Conservation (phyloP, 2,329 filamentous ascomycete species). For the Drechmeria coniospora region DNA sequence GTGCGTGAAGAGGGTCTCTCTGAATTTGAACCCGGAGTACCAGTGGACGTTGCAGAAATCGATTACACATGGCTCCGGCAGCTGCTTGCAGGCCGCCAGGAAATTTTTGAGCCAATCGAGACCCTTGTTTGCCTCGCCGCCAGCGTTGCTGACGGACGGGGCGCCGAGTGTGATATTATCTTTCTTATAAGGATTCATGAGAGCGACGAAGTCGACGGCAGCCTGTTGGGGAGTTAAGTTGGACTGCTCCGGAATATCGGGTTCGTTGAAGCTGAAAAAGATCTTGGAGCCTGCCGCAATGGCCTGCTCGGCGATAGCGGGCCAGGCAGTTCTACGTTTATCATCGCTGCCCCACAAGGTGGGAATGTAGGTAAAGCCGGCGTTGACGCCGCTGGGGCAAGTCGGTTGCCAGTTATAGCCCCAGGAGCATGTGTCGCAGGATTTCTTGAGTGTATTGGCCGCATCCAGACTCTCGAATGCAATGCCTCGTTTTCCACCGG, state of each 20-base stretch:
- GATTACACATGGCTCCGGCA: no score
- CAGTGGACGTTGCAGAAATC: constrained; percentile 51
- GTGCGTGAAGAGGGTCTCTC: constrained; percentile 38
- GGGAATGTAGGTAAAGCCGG: constrained; percentile 43
- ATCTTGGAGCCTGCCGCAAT: constrained; percentile 37
- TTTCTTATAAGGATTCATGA: constrained; percentile 40
- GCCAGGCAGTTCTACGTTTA: constrained; percentile 34
- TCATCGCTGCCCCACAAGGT: constrained; percentile 44
- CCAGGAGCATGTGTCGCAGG: constrained; percentile 35
- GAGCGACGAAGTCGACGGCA: constrained; percentile 34
- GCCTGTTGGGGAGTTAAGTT: constrained; percentile 38
- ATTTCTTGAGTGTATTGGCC: constrained; percentile 30
- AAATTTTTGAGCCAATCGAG: constrained; percentile 40
- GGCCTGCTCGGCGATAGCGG: constrained; percentile 30
- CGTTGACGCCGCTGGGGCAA: constrained; percentile 24
- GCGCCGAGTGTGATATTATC: constrained; percentile 38
- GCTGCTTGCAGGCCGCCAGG: constrained; percentile 30
- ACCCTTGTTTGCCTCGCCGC: constrained; percentile 31
- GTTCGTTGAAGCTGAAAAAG: constrained; percentile 59
- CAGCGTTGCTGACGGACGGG: constrained; percentile 50
- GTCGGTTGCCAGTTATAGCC: constrained; percentile 52
- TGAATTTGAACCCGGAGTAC: constrained; percentile 37
- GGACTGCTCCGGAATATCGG: constrained; percentile 44
- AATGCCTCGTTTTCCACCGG: no score
- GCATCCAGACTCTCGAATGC: no score